Evolutionary conservation across 2,329 filamentous ascomycete species (phyloP).

Genomic region (Incumbomyces delicatus): DNA sequence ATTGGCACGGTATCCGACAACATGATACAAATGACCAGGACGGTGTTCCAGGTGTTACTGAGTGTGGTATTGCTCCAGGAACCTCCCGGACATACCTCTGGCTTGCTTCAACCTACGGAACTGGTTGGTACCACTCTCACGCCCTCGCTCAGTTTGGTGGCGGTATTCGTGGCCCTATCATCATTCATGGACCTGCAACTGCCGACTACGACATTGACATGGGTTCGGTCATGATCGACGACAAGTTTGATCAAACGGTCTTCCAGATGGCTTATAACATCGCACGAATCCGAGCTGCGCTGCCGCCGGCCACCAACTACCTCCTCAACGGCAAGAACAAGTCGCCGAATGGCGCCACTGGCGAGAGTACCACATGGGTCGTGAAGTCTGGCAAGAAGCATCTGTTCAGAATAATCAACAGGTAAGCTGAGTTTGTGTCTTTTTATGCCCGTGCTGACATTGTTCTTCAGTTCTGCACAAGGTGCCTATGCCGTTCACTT

Average conservation of each 20-base stretch:
- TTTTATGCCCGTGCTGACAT: slow-evolving; percentile 1
- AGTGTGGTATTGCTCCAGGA: slow-evolving; percentile 45
- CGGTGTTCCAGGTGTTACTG: slow-evolving; percentile 45
- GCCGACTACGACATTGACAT: slow-evolving; percentile 20
- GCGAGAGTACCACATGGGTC: slow-evolving; percentile 13
- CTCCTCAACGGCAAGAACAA: slow-evolving; percentile 20
- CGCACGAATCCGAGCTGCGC: slow-evolving; percentile 12
- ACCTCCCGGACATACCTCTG: slow-evolving; percentile 48
- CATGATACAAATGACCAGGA: slow-evolving; percentile 46
- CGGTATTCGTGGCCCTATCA: slow-evolving; percentile 19
- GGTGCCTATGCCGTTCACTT: slow-evolving; percentile 30
- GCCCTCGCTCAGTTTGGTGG: slow-evolving; percentile 31
- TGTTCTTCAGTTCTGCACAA: slow-evolving; percentile 12
- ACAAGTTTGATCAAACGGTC: slow-evolving; percentile 14
- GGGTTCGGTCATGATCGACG: slow-evolving; percentile 19
- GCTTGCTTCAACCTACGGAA: slow-evolving; percentile 34
- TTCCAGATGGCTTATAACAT: slow-evolving; percentile 17
- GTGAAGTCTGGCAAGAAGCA: slow-evolving; percentile 20
- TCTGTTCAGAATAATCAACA: slow-evolving; percentile 21
- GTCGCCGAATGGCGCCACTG: slow-evolving; percentile 13
- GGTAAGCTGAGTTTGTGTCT: slow-evolving; percentile 3
- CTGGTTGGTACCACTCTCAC: slow-evolving; percentile 54
- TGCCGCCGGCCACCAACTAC: slow-evolving; percentile 15
- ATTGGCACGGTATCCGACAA: slow-evolving; percentile 55
- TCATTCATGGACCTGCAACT: slow-evolving; percentile 20